These are phyloP conservation scores for Nicotiana benthamiana DNA, from an alignment of 257 asterid species.

Conservation along the genomic window DNA sequence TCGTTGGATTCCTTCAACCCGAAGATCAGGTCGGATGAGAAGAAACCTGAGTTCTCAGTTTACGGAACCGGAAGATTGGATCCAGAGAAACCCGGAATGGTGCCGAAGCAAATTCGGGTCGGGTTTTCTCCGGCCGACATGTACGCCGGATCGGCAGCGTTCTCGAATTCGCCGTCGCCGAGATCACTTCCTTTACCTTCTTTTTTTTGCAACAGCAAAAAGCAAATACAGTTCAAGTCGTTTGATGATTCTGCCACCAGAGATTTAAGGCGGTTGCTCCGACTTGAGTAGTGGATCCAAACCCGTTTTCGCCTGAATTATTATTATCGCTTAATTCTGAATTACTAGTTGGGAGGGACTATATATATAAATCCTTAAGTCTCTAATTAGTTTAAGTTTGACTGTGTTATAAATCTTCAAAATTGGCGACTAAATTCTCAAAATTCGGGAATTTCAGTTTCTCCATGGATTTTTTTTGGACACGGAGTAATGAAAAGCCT, in stretches of 20 bases:
- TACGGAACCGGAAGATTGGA: slow-evolving; percentile 23
- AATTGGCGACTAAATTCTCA: not conserved
- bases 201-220: slow-evolving; percentile 31
- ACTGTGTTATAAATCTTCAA: not conserved
- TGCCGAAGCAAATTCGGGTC: slow-evolving; percentile 34
- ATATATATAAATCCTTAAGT: not conserved
- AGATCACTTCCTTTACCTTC: slow-evolving; percentile 62
- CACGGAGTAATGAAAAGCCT: slow-evolving; percentile 13
- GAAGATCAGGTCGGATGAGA: slow-evolving; percentile 11
- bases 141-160: slow-evolving; percentile 76
- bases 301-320: not conserved
- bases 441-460: not conserved
- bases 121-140: slow-evolving; percentile 23
- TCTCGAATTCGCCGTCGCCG: slow-evolving; percentile 58
- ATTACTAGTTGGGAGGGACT: slow-evolving; percentile 2
- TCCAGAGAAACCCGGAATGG: slow-evolving; percentile 35
- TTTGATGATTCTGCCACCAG: slow-evolving; percentile 49
- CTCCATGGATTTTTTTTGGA: slow-evolving; percentile 22
- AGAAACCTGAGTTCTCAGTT: slow-evolving; percentile 30
- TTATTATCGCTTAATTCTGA: not conserved
- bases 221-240: slow-evolving; percentile 9
- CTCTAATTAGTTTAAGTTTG: slow-evolving; percentile 1
- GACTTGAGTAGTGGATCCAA: slow-evolving; percentile 17
- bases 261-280: slow-evolving; percentile 36
- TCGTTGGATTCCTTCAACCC: slow-evolving; percentile 45